These are phyloP conservation scores for Gaertneriomyces sp. DNA, from an alignment of 192 early-diverging fungal genomes.

Conservation along the genomic window DNA sequence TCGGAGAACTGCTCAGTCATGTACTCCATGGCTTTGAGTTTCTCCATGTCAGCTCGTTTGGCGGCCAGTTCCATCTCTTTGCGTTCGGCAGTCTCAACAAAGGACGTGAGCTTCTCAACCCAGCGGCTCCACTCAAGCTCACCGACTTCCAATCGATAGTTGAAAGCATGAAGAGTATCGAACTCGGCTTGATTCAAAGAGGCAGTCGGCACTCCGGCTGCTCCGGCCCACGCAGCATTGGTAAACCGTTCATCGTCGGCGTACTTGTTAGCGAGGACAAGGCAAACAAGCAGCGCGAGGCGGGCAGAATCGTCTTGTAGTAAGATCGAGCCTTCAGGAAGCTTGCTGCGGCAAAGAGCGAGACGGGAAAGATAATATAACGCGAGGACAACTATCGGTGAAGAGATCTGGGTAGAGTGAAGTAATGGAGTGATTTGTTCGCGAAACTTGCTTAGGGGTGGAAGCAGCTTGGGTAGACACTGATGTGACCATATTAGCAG, in stretches of 20 bases:
- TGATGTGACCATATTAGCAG: no score
- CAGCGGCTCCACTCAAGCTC: conserved; percentile 20
- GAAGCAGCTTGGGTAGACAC: no score
- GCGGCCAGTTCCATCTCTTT: no score
- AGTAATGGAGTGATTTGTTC: conserved; percentile 6
- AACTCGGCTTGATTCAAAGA: conserved; percentile 18
- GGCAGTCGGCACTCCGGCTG: conserved; percentile 2
- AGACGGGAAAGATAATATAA: conserved; percentile 21
- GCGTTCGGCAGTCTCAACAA: neutral
- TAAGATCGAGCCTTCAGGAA: neutral
- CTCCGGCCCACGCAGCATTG: conserved; percentile 22
- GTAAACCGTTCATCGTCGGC: conserved; percentile 28
- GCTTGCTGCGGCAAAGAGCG: neutral
- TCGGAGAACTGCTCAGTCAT: no score
- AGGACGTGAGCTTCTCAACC: conserved; percentile 7
- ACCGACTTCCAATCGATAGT: conserved; percentile 9
- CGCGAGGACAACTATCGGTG: conserved; percentile 24
- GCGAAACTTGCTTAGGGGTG: neutral
- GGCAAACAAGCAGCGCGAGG: conserved; percentile 14
- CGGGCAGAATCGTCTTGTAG: neutral
- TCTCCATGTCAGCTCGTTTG: no score
- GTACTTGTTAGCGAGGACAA: conserved; percentile 28
- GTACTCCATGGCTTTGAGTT: no score
- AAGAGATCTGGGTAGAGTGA: conserved; percentile 24
- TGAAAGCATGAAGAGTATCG: conserved; percentile 20